Evolutionary conservation across 176 grass and related monocot species (phyloP).

Genomic region (Oryza meyeriana): DNA sequence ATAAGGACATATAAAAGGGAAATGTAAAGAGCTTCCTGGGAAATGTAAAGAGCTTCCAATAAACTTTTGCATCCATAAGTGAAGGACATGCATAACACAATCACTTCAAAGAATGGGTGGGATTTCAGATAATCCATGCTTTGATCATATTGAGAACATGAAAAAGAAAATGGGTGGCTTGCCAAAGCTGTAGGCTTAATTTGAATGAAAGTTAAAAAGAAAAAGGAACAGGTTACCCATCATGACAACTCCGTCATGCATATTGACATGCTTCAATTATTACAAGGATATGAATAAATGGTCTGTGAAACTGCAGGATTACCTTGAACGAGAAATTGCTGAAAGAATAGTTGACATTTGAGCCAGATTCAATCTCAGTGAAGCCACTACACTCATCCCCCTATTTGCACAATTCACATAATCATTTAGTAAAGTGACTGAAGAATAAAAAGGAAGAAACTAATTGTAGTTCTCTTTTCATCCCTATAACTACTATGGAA

Average conservation of each 20-base stretch:
- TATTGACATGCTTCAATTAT: neutral
- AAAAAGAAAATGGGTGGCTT: neutral
- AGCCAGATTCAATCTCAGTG: slow-evolving; percentile 71
- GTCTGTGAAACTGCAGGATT: slow-evolving; percentile 28
- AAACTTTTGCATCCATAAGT: neutral
- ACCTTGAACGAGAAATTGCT: slow-evolving; percentile 99
- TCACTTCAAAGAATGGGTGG: neutral
- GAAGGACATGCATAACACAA: neutral
- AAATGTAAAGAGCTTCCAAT: neutral
- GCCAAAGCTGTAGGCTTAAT: neutral
- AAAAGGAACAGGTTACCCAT: neutral
- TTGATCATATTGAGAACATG: neutral
- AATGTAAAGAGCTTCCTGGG: neutral
- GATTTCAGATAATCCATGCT: neutral
- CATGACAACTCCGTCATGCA: neutral
- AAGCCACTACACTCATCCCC: slow-evolving; percentile 74
- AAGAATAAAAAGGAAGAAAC: slow-evolving; percentile 1
- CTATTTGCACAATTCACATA: slow-evolving; percentile 45
- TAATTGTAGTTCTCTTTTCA: neutral
- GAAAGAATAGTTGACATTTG: slow-evolving; percentile 96
- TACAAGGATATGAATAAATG: neutral
- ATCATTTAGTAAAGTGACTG: slow-evolving; percentile 20
- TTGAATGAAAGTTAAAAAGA: neutral
- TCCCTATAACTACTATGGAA: slow-evolving; percentile 7
- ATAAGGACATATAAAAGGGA: neutral